Evolutionary conservation across 1,139 yeast genomes (phyloP), one percentile per base, ranked within the genome.

Genomic region (Yamadazyma trypodendri): DNA sequence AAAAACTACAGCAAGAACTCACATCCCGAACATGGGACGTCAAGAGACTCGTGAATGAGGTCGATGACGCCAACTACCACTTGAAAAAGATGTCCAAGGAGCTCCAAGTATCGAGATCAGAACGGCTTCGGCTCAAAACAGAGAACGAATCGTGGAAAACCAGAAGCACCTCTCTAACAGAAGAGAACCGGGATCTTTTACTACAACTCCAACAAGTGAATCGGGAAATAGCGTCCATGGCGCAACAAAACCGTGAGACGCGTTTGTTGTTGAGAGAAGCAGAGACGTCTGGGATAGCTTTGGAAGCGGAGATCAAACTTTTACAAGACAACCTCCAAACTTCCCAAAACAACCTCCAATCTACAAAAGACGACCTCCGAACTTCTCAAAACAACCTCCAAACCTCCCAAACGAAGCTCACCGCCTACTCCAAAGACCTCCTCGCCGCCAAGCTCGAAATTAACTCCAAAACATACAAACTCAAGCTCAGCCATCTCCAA

Each of bases 381-480:
- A 8, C 21, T 8, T 18, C 21, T 8, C 5, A 18, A 18, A 18
- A 18, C 7, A 18, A 18, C 21, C 8, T 8, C 5, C 21, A 18
- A 5, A 8, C 21, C 21, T 18, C 7, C 21, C 7, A 8, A 8
- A 8, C 8, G 21, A 18, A 18, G n/a, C n/a, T n/a, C n/a, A n/a
- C n/a, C n/a, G n/a, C n/a, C n/a, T n/a, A n/a, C n/a, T n/a, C n/a
- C n/a, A n/a, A 40, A 17, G 45, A 40, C 17, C 39, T 34, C 14
- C 32, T 39, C 9, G 14, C 27, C 11, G 35, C 42, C 10, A 44
- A 40, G 29, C 40, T 46, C 3, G 36, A 46, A 24, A 24, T 42
- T 18, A 46, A 39, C 31, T 30, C 35, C 2, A 36, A 35, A 23
- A 36, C 34, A 11, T 48, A 45, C 35, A 31, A 43, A 12, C 28